Evolutionary conservation across 495 filamentous ascomycete genomes (phyloP).

Genomic region (Mytilinidion resinicola): DNA sequence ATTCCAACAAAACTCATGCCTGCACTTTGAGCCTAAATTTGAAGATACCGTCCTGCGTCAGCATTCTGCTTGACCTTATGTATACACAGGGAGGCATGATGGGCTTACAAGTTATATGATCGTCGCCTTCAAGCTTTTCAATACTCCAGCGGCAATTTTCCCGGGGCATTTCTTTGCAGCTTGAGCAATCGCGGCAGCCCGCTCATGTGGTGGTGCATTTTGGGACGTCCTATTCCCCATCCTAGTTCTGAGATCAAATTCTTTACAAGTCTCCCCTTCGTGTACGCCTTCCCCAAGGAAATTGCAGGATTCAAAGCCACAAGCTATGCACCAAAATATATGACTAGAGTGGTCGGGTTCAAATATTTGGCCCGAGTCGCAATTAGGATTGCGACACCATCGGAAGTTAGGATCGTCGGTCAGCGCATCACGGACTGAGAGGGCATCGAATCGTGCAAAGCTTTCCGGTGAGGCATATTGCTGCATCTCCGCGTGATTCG

Average conservation of each 20-base stretch:
- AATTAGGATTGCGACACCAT: constrained; percentile 35
- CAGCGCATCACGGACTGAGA: constrained; percentile 19
- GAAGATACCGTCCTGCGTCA: neutral
- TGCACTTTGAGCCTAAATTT: constrained; percentile 23
- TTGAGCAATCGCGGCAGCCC: constrained; percentile 13
- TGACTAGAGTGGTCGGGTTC: constrained; percentile 13
- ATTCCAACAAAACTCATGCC: constrained; percentile 33
- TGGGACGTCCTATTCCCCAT: constrained; percentile 18
- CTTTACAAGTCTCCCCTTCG: constrained; percentile 34
- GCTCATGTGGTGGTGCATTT: constrained; percentile 16
- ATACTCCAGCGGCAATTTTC: constrained; percentile 26
- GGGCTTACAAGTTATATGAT: constrained; percentile 30
- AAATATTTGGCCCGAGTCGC: constrained; percentile 36
- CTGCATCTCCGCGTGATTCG: constrained; percentile 14
- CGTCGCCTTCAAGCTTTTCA: constrained; percentile 33
- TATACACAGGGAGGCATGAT: too few species aligned
- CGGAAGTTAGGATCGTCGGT: constrained; percentile 34
- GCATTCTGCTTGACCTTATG: too few species aligned
- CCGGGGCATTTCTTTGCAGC: constrained; percentile 32
- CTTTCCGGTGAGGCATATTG: constrained; percentile 12
- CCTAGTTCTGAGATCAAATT: constrained; percentile 32
- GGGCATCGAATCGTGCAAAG: constrained; percentile 27
- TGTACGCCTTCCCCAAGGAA: constrained; percentile 36
- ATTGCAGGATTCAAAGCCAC: constrained; percentile 38
- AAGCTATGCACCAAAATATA: constrained; percentile 34